Evolutionary conservation across 371 early-diverging fungal species (phyloP).

Genomic region (Mortierella sp.): DNA sequence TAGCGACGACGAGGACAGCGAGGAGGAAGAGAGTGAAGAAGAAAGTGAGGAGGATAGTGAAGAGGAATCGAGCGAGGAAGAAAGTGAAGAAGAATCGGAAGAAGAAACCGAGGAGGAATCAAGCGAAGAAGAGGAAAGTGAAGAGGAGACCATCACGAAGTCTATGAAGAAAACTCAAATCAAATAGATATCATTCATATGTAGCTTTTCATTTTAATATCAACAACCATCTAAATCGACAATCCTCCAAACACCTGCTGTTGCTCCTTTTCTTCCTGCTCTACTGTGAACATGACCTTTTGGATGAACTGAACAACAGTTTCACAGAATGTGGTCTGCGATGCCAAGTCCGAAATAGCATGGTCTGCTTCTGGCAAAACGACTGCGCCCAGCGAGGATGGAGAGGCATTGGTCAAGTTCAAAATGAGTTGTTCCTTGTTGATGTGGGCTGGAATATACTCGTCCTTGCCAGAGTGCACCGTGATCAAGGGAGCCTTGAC

Average conservation of each 20-base stretch:
- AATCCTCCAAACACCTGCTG: slow-evolving; percentile 25
- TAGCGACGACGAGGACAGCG: slow-evolving; percentile 53
- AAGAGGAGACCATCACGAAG: slow-evolving; percentile 30
- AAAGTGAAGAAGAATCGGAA: slow-evolving; percentile 8
- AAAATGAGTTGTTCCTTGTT: slow-evolving; percentile 48
- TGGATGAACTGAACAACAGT: slow-evolving; percentile 28
- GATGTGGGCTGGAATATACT: slow-evolving; percentile 54
- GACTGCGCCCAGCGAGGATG: slow-evolving; percentile 57
- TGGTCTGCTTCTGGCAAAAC: slow-evolving; percentile 64
- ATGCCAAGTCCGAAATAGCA: slow-evolving; percentile 48
- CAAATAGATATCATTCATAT: slow-evolving; percentile 19
- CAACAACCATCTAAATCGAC: slow-evolving; percentile 11
- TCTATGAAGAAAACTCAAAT: slow-evolving; percentile 33
- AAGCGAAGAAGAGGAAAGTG: slow-evolving; percentile 12
- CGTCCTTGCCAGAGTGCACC: slow-evolving; percentile 65
- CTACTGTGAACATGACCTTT: slow-evolving; percentile 8
- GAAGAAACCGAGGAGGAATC: slow-evolving; percentile 6
- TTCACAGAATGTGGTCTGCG: slow-evolving; percentile 54
- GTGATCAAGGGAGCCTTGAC: slow-evolving; percentile 60
- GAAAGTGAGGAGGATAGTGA: slow-evolving; percentile 21
- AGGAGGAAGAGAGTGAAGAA: slow-evolving; percentile 33
- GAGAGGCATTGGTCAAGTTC: slow-evolving; percentile 56
- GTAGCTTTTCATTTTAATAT: not conserved
- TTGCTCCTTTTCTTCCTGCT: slow-evolving; percentile 18
- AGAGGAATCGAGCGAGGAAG: slow-evolving; percentile 29